A percentile compares a stretch with the other conserved stretches of the same genome.
Conservation (phyloP, 2,329 filamentous ascomycete species). For the Coniella lustricola region DNA sequence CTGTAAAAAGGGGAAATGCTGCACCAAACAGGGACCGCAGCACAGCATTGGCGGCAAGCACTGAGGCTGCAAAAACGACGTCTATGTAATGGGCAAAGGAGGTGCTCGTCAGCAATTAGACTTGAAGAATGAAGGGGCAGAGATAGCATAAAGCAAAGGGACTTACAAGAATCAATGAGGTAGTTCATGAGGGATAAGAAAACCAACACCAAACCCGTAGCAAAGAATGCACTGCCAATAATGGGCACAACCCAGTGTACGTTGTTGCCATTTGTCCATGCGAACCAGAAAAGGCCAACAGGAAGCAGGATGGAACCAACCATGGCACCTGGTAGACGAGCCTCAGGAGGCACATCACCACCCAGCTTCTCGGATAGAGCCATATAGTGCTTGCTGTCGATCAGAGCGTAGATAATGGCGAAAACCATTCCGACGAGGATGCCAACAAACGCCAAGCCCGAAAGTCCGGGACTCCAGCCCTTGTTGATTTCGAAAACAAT, state of each 20-base stretch:
- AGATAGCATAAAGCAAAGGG: too few relatives aligned
- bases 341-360: conserved; percentile 58
- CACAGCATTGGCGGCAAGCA: conserved; percentile 50
- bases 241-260: conserved; percentile 45
- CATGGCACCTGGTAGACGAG: conserved; percentile 54
- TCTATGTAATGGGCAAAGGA: neutral
- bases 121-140: too few relatives aligned
- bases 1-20: conserved; percentile 52
- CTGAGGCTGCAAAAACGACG: conserved; percentile 53
- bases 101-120: too few relatives aligned
- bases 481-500: conserved; percentile 58
- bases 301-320: conserved; percentile 57
- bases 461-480: conserved; percentile 52
- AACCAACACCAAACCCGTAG: conserved; percentile 38
- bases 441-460: conserved; percentile 61
- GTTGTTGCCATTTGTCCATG: conserved; percentile 53
- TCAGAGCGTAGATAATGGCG: conserved; percentile 48
- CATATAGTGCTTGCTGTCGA: conserved; percentile 49
- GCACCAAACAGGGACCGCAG: conserved; percentile 51
- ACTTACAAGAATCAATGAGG: conserved; percentile 40
- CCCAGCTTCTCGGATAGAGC: conserved; percentile 34
- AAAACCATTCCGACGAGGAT: conserved; percentile 59
- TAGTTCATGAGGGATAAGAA: conserved; percentile 50
- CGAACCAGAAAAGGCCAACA: conserved; percentile 60
- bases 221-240: conserved; percentile 27